Conservation (phyloP, 2,329 filamentous ascomycete species). For the Penicillium sp. region DNA sequence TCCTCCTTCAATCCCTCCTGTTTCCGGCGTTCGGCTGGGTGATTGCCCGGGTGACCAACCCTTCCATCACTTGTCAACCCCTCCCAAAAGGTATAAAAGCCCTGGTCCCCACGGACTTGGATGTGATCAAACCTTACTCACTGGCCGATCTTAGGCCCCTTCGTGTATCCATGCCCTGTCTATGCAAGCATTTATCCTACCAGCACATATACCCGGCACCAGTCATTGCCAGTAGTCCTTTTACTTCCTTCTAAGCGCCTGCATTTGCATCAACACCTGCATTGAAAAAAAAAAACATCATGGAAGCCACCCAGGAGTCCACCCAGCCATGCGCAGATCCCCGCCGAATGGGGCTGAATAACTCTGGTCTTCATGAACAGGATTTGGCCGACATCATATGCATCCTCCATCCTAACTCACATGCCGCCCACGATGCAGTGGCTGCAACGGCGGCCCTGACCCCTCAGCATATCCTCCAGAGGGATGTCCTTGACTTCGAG, state of each 20-base stretch:
- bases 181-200: conserved; percentile 21
- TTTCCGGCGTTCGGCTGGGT: conserved; percentile 8
- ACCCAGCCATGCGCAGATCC: conserved; percentile 80
- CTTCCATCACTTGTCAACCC: conserved; percentile 1
- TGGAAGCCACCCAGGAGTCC: conserved; percentile 53
- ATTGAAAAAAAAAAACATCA: no score
- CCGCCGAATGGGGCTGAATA: conserved; percentile 68
- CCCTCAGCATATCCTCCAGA: conserved; percentile 58
- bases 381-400: conserved; percentile 86
- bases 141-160: conserved; percentile 6
- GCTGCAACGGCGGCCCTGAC: conserved; percentile 46
- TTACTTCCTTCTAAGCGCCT: conserved; percentile 11
- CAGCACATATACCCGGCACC: conserved; percentile 23
- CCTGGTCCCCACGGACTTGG: conserved; percentile 1
- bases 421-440: conserved; percentile 67
- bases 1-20: conserved; percentile 4
- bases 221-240: conserved; percentile 15
- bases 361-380: conserved; percentile 73
- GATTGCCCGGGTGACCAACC: conserved; percentile 8
- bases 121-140: conserved; percentile 4
- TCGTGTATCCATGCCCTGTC: conserved; percentile 23
- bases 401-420: conserved; percentile 73
- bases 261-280: conserved; percentile 10
- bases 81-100: conserved; percentile 15
- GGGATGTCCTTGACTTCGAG: conserved; percentile 42